Evolutionary conservation across 2,329 filamentous ascomycete species (phyloP), one percentile per base, ranked within the genome.

Genomic region (Venturia nashicola): DNA sequence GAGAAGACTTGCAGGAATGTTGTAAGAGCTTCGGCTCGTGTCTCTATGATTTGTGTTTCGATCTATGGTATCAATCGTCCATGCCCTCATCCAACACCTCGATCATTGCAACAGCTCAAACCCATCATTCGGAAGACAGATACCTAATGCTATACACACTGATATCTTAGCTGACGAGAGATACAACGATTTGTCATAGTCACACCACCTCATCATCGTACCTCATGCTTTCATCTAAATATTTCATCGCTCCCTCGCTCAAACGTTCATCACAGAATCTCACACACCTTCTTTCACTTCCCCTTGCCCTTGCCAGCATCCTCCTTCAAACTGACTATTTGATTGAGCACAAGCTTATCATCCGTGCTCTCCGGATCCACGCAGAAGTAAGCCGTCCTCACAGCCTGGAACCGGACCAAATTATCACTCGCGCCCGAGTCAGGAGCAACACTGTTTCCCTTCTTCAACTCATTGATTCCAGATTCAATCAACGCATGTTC

Each of bases 291-390:
- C 3, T 1, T 7, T 57, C 51, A 57, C 51, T 36, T 57, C 39
- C 48, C 65, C 46, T 65, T 65, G 3, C 61, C 64, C 80, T 91
- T 91, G 64, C 85, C 85, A n/a, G 83, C 78, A 72, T 95, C 90
- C 76, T 96, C 92, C 79, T 96, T 96, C 71, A 97, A 76, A 59
- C 88, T 90, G 27, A 97, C 92, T 71, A 97, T 97, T 61, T 91
- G 83, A 77, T 97, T 97, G 39, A 97, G 77, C 59, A 97, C 84
- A 68, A 96, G 80, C 74, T 87, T 90, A n/a, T 90, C 89, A 40
- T 85, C 83, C 48, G 73, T 74, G 0, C 72, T 75, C 0, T 86
- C 89, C 5, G 65, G 69, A 73, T 97, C 92, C 74, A 95, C 80
- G 79, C 86, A 86, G 77, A 94, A 94, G 73, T 95, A 96, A 11